These are phyloP conservation scores for Pseudogymnoascus sp. DNA, from an alignment of 2,329 filamentous ascomycete genomes.

Conservation along the genomic window DNA sequence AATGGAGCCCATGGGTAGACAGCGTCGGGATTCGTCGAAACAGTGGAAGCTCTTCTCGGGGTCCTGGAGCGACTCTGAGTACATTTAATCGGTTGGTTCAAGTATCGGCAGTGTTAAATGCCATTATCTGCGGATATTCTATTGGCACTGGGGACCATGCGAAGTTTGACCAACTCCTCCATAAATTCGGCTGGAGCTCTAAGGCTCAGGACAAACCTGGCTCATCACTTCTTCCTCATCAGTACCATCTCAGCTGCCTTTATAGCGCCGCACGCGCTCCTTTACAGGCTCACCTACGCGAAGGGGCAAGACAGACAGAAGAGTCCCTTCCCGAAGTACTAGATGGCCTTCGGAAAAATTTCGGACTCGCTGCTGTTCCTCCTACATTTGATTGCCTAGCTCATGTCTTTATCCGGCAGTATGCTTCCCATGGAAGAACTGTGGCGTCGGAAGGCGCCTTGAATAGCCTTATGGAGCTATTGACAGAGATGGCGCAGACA, in stretches of 20 bases:
- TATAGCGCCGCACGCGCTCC: conserved; percentile 22
- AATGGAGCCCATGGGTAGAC: conserved; percentile 66
- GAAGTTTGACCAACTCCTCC: conserved; percentile 1
- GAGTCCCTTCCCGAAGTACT: background rate
- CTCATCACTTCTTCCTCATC: conserved; percentile 22
- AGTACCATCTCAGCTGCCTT: conserved; percentile 24
- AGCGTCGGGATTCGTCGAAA: conserved; percentile 32
- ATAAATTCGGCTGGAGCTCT: background rate
- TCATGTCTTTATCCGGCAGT: background rate
- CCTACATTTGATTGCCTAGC: conserved; percentile 3
- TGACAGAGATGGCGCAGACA: background rate
- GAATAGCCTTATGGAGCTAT: background rate
- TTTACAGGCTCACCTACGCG: background rate
- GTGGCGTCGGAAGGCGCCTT: background rate
- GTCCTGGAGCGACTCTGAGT: conserved; percentile 27
- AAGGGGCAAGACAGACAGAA: background rate
- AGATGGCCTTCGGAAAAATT: background rate
- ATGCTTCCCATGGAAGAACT: background rate
- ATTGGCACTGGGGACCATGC: conserved; percentile 11
- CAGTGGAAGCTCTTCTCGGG: conserved; percentile 17
- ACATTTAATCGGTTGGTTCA: conserved; percentile 28
- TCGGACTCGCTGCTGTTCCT: background rate
- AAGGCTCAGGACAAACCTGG: background rate
- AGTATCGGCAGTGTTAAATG: conserved; percentile 25
- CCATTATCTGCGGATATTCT: conserved; percentile 15